Evolutionary conservation across 305 asterid genomes (phyloP), one percentile per base, ranked within the genome.

Genomic region (Fraxinus velutina): DNA sequence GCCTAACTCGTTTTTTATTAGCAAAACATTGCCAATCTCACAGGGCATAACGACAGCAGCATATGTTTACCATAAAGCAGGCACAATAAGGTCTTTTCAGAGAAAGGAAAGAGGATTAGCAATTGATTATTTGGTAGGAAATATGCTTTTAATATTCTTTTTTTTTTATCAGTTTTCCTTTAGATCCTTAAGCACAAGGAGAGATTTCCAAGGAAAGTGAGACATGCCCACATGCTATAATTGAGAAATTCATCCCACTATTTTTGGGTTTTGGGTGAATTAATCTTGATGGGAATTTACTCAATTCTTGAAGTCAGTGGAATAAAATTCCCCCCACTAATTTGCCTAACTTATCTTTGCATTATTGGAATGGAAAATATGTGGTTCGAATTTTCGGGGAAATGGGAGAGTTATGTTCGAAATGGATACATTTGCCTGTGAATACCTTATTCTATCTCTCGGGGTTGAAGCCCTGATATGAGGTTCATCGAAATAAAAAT

Each of bases 1-100:
- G 74, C 87, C 80, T 52, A 84, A 78, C 87, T 77, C 42, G 79
- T 75, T 57, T 42, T 33, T 77, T 75, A 64, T 75, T 37, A 79
- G 37, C 85, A 57, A 77, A 70, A 52, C 66, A 8, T 36, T 75
- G 21, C 37, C 78, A 83, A 76, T 82, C 62, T 74, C 76, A 44
- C 70, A n/a, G 71, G 60, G 77, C 87, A 87, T 83, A 8, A 76
- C 81, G 80, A 78, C 84, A 60, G 68, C 71, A 57, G 68, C 62
- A 78, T 84, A 17, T 83, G 82, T 87, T 88, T 89, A 85, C 90
- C 86, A 70, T 79, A 84, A 84, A 83, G 90, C 86, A 88, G 79
- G 76, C 89, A 90, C 85, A 86, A 8, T 42, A 7, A 79, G 64
- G 44, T 82, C 75, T 8, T 80, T 30, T 60, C 77, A 29, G 27